Evolutionary conservation across 768 basidiomycete genomes (phyloP).

Genomic region (Lactifluus rugatus): DNA sequence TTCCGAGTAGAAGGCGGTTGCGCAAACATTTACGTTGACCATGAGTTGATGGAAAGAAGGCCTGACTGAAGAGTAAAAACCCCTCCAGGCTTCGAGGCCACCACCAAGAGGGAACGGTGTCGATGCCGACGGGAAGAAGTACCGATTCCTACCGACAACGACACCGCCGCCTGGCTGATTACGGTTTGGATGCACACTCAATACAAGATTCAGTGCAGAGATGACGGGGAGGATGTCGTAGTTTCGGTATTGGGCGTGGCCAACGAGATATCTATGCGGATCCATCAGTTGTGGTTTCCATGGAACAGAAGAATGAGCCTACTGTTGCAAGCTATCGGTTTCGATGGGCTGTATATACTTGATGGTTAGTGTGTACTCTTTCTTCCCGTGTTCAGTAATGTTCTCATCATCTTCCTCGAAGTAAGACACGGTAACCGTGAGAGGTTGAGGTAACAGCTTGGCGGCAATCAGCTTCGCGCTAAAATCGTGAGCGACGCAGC

Average conservation of each 20-base stretch:
- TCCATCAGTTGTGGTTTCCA: constrained; percentile 5
- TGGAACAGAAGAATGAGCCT: constrained; percentile 1
- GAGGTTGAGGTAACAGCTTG: constrained; percentile 32
- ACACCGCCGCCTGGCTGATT: constrained; percentile 32
- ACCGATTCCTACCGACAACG: constrained; percentile 43
- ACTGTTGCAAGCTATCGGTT: constrained; percentile 34
- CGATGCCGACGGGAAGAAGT: constrained; percentile 36
- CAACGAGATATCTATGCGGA: constrained; percentile 34
- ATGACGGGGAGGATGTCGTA: constrained; percentile 41
- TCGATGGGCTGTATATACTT: constrained; percentile 36
- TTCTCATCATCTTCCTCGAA: constrained; percentile 39
- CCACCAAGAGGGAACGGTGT: constrained; percentile 31
- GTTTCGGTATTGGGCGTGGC: constrained; percentile 33
- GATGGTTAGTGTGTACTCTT: constrained; percentile 37
- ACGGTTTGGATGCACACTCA: constrained; percentile 36
- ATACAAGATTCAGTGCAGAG: constrained; percentile 41
- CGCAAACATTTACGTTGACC: constrained; percentile 48
- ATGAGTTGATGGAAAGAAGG: constrained; percentile 37
- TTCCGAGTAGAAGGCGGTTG: constrained; percentile 36
- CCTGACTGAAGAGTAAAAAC: constrained; percentile 34
- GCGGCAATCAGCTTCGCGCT: constrained; percentile 39
- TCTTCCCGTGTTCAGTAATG: constrained; percentile 25
- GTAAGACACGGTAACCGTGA: constrained; percentile 32
- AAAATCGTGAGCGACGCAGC: constrained; percentile 38
- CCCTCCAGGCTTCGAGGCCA: constrained; percentile 54